Conservation (phyloP, 1,284 basidiomycete species). For the Ceratobasidium theobromae region DNA sequence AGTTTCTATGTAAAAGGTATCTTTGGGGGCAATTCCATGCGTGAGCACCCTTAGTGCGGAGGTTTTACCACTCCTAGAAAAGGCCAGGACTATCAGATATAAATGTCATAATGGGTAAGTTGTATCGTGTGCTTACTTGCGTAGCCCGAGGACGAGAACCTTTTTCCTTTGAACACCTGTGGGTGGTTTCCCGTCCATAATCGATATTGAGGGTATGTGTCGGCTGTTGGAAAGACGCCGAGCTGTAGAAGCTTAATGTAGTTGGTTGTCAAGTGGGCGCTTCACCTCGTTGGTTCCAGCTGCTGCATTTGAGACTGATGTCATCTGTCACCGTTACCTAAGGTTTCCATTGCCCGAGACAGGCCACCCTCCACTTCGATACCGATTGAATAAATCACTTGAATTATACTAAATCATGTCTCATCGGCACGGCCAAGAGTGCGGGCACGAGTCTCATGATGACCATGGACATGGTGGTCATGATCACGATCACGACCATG, state of each 20-base stretch:
- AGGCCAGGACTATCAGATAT: constrained; percentile 18
- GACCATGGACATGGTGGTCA: constrained; percentile 29
- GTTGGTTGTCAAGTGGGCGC: constrained; percentile 7
- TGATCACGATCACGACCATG: constrained; percentile 57
- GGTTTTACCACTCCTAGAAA: constrained; percentile 82
- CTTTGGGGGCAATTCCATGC: constrained; percentile 78
- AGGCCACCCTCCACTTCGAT: neutral
- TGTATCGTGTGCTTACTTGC: constrained; percentile 56
- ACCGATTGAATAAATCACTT: too few species aligned
- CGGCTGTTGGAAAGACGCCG: too few species aligned
- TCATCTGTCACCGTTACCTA: neutral
- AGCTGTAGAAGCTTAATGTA: too few species aligned
- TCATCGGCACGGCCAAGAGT: constrained; percentile 57
- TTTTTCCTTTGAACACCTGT: constrained; percentile 42
- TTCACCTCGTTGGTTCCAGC: neutral
- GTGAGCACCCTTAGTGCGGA: constrained; percentile 92
- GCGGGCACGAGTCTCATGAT: constrained; percentile 60
- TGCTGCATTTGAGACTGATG: neutral
- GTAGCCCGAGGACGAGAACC: constrained; percentile 77
- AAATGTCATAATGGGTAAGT: constrained; percentile 24
- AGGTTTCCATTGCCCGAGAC: neutral
- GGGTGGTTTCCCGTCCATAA: neutral
- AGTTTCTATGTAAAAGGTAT: constrained; percentile 90
- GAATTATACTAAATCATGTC: constrained; percentile 44
- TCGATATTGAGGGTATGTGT: too few species aligned